Percentiles rank a stretch among this genome's conserved stretches.
phyloP scores from a whole-genome alignment of 2,329 filamentous ascomycete species.

The Talaromyces sp. region DNA sequence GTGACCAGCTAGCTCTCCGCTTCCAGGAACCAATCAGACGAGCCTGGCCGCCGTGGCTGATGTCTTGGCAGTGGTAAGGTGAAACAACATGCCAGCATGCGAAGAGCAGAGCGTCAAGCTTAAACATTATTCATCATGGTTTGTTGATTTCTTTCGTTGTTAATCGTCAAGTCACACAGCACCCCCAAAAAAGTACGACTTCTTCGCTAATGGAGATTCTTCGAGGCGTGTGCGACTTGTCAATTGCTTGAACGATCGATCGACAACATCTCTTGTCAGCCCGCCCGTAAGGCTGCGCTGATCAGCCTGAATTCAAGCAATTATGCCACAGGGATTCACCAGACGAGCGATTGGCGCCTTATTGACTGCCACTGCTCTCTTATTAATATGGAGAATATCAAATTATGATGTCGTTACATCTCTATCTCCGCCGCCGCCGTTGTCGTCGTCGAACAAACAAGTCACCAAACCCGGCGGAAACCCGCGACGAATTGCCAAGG shows the following conservation, averaged over 20 bases:
- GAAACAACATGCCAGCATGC: not conserved
- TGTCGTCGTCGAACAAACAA: not conserved
- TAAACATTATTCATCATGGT: not conserved
- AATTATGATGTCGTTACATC: slow-evolving; percentile 3
- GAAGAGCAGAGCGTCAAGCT: too few species aligned
- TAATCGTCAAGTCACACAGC: not conserved
- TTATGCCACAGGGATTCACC: slow-evolving; percentile 14
- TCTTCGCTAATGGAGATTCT: slow-evolving; percentile 1
- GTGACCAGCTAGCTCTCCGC: not conserved
- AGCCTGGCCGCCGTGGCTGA: not conserved
- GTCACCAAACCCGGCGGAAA: not conserved
- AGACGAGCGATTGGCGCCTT: slow-evolving; percentile 14
- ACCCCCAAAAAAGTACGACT: too few species aligned
- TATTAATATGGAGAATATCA: slow-evolving; percentile 13
- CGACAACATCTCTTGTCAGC: not conserved
- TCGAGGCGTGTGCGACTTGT: not conserved
- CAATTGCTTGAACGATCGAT: not conserved
- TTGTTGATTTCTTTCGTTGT: not conserved
- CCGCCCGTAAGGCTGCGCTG: not conserved
- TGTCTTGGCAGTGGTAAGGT: not conserved
- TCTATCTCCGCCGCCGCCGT: not conserved
- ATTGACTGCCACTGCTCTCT: slow-evolving; percentile 9
- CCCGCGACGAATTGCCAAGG: slow-evolving; percentile 24
- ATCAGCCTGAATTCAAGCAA: not conserved
- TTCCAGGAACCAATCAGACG: not conserved